phyloP scores from a whole-genome alignment of 345 rosid species.

The Eucalyptus sideroxylon region DNA sequence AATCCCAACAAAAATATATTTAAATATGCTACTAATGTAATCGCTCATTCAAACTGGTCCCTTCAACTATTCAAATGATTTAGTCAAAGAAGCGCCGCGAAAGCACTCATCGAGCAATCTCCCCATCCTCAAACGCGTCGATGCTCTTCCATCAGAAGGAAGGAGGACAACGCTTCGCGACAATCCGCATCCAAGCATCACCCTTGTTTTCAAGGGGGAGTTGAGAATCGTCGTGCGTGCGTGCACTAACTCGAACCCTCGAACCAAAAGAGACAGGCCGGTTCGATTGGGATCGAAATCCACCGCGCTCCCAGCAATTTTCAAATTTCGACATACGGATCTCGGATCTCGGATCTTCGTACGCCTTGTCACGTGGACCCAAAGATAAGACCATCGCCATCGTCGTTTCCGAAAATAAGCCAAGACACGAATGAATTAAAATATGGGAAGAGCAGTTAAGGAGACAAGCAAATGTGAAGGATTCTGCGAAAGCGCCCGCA shows the following conservation, averaged over 20 bases:
- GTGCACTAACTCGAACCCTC: neutral
- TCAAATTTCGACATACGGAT: neutral
- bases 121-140: accelerated
- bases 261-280: neutral
- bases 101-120: neutral
- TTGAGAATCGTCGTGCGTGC: neutral
- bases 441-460: neutral
- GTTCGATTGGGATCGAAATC: neutral
- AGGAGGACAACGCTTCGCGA: accelerated
- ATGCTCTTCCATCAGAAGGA: too few relatives aligned
- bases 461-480: neutral
- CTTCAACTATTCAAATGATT: accelerated
- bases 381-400: neutral
- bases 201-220: neutral
- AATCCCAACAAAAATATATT: accelerated
- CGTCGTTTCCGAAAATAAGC: neutral
- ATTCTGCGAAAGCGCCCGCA: neutral
- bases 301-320: neutral
- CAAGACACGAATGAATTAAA: neutral
- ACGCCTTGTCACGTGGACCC: neutral
- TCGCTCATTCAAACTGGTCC: accelerated
- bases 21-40: neutral
- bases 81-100: neutral
- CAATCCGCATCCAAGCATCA: neutral
- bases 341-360: neutral